Conservation (phyloP, 345 rosid genomes). For the Pistacia integerrima region DNA sequence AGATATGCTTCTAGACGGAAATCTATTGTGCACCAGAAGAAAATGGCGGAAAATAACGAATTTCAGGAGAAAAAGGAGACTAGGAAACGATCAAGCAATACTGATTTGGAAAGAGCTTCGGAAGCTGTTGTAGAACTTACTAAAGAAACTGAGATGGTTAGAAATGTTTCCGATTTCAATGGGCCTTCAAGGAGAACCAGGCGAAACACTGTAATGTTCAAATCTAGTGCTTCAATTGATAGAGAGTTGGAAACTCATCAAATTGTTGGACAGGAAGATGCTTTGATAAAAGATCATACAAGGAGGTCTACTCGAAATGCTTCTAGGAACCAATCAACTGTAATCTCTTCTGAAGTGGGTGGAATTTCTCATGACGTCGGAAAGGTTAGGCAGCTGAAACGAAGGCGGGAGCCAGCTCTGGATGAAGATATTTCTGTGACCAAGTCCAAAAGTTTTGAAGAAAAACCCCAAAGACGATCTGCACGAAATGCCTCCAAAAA, state of each 20-base stretch:
- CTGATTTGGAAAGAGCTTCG: slow-evolving; percentile 5
- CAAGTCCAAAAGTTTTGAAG: slow-evolving; percentile 16
- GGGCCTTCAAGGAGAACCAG: slow-evolving; percentile 31
- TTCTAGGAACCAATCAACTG: slow-evolving; percentile 11
- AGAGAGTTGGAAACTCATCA: slow-evolving; percentile 4
- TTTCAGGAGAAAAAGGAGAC: slow-evolving; percentile 9
- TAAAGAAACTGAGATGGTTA: slow-evolving; percentile 18
- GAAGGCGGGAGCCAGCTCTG: slow-evolving; percentile 7
- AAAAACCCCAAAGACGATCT: slow-evolving; percentile 24
- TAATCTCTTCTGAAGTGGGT: not conserved
- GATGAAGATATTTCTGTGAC: slow-evolving; percentile 12
- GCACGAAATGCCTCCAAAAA: slow-evolving; percentile 10
- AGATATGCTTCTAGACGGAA: slow-evolving; percentile 22
- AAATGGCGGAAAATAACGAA: slow-evolving; percentile 13
- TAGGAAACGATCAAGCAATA: slow-evolving; percentile 18
- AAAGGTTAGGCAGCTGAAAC: slow-evolving; percentile 3
- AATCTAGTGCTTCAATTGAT: slow-evolving; percentile 6
- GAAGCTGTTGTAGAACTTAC: slow-evolving; percentile 18
- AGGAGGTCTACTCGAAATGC: slow-evolving; percentile 19
- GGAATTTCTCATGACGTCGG: slow-evolving; percentile 13
- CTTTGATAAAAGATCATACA: not conserved
- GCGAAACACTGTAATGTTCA: slow-evolving; percentile 12
- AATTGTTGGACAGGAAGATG: not conserved
- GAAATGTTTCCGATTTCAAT: not conserved
- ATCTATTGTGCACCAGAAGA: slow-evolving; percentile 18